A percentile compares a stretch with the other conserved stretches of the same genome.
These are phyloP conservation scores for Lactarius hatsudake DNA, from an alignment of 768 basidiomycete species.

Conservation along the genomic window DNA sequence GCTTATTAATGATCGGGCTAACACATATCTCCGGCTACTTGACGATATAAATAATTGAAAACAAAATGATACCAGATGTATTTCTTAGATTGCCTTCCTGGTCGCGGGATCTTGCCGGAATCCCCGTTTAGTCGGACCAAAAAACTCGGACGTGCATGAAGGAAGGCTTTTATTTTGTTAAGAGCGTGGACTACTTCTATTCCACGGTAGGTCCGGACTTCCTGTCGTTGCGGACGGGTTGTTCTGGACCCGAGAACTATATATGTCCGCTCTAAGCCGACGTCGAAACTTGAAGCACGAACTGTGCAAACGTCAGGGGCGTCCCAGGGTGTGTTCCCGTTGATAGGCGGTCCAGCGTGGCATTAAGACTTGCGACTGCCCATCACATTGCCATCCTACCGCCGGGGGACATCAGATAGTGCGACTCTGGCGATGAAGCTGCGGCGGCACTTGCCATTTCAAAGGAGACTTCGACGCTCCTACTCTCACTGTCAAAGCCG, in stretches of 20 bases:
- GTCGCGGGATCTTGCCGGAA: constrained; percentile 1
- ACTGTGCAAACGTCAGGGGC: constrained; percentile 1
- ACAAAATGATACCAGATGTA: neutral
- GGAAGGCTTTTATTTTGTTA: neutral
- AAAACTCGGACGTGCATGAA: neutral
- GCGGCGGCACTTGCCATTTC: constrained; percentile 30
- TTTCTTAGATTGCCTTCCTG: neutral
- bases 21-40: neutral
- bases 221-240: constrained; percentile 15
- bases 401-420: constrained; percentile 1
- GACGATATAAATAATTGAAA: neutral
- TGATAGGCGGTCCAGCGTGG: constrained; percentile 1
- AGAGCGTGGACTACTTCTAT: constrained; percentile 12
- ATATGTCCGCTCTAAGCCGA: constrained; percentile 18
- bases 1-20: neutral
- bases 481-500: constrained; percentile 27
- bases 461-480: constrained; percentile 31
- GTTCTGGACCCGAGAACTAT: constrained; percentile 4
- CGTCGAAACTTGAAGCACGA: constrained; percentile 6
- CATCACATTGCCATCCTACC: constrained; percentile 20
- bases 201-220: constrained; percentile 22
- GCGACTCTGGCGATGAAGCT: constrained; percentile 2
- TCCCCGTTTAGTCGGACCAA: constrained; percentile 10
- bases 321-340: neutral
- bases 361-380: constrained; percentile 7